These are phyloP conservation scores for Entomortierella beljakovae DNA, from an alignment of 192 early-diverging fungal species.

Conservation along the genomic window DNA sequence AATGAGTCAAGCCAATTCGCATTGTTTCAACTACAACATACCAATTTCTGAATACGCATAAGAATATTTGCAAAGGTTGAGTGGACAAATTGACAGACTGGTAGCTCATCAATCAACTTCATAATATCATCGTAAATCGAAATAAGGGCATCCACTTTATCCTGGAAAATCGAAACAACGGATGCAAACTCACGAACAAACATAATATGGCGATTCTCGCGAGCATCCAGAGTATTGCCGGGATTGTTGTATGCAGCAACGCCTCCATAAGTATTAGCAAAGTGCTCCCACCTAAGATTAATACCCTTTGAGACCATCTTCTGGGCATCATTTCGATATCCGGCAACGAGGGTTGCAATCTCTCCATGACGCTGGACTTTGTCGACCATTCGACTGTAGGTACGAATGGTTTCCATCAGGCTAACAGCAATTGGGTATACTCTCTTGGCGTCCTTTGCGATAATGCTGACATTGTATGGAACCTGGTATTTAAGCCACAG, in stretches of 20 bases:
- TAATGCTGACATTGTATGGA: slow-evolving; percentile 88
- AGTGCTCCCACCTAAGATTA: slow-evolving; percentile 93
- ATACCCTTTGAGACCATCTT: slow-evolving; percentile 82
- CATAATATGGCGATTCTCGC: slow-evolving; percentile 88
- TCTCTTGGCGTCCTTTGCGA: slow-evolving; percentile 95
- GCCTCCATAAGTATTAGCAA: slow-evolving; percentile 78
- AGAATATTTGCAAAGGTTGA: slow-evolving; percentile 76
- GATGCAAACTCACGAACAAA: slow-evolving; percentile 97
- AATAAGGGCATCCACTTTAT: slow-evolving; percentile 91
- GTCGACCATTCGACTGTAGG: slow-evolving; percentile 88
- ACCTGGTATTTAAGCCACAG: slow-evolving; percentile 96
- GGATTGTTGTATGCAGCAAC: slow-evolving; percentile 40
- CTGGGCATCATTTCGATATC: slow-evolving; percentile 97
- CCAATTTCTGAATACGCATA: slow-evolving; percentile 86
- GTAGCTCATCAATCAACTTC: slow-evolving; percentile 84
- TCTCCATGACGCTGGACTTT: slow-evolving; percentile 81
- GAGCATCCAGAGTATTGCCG: slow-evolving; percentile 63
- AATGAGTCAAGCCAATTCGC: too few species aligned
- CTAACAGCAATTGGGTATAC: slow-evolving; percentile 99
- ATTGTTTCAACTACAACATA: slow-evolving; percentile 28
- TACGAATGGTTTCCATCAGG: slow-evolving; percentile 94
- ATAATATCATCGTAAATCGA: slow-evolving; percentile 86
- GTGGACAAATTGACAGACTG: slow-evolving; percentile 79
- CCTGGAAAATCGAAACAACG: slow-evolving; percentile 93
- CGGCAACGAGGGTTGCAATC: slow-evolving; percentile 86